Percentiles rank a stretch among this genome's conserved stretches.
Evolutionary conservation across 2,329 filamentous ascomycete genomes (phyloP).

Genomic region (Cercospora canescens): DNA sequence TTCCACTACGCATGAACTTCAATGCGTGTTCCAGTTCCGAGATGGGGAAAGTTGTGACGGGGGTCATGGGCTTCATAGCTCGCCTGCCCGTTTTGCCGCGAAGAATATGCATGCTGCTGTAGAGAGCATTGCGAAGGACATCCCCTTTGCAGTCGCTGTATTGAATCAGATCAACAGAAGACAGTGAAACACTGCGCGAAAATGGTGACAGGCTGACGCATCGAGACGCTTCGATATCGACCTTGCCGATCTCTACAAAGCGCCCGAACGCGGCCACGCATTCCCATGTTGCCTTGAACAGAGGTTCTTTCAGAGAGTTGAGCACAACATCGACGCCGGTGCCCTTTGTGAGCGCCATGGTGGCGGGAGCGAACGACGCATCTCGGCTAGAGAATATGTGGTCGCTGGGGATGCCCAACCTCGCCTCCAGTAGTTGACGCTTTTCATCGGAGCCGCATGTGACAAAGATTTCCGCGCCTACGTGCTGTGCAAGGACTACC

Average conservation of each 20-base stretch:
- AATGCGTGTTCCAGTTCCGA: slow-evolving; percentile 24
- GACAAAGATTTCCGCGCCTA: slow-evolving; percentile 34
- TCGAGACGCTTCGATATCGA: background rate
- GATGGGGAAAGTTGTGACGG: slow-evolving; percentile 18
- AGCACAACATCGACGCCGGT: slow-evolving; percentile 40
- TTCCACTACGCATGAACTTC: slow-evolving; percentile 17
- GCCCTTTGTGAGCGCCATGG: slow-evolving; percentile 31
- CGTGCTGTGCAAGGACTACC: slow-evolving; percentile 28
- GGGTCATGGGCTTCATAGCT: slow-evolving; percentile 15
- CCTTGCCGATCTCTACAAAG: slow-evolving; percentile 33
- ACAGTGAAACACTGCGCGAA: background rate
- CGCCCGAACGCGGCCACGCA: slow-evolving; percentile 34
- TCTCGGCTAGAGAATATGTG: slow-evolving; percentile 38
- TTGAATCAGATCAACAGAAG: slow-evolving; percentile 11
- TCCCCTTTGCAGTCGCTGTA: slow-evolving; percentile 15
- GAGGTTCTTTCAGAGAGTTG: slow-evolving; percentile 33
- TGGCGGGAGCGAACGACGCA: slow-evolving; percentile 30
- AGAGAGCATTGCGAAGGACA: too few species aligned
- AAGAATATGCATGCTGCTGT: too few species aligned
- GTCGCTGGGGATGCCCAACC: slow-evolving; percentile 31
- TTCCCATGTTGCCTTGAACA: slow-evolving; percentile 30
- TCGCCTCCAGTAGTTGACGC: slow-evolving; percentile 27
- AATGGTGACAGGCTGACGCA: slow-evolving; percentile 11
- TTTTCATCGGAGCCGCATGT: slow-evolving; percentile 35
- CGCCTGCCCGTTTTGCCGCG: too few species aligned